A percentile compares a stretch with the other conserved stretches of the same genome.
Conservation (phyloP, 495 filamentous ascomycete species). For the Podospora anserina region DNA sequence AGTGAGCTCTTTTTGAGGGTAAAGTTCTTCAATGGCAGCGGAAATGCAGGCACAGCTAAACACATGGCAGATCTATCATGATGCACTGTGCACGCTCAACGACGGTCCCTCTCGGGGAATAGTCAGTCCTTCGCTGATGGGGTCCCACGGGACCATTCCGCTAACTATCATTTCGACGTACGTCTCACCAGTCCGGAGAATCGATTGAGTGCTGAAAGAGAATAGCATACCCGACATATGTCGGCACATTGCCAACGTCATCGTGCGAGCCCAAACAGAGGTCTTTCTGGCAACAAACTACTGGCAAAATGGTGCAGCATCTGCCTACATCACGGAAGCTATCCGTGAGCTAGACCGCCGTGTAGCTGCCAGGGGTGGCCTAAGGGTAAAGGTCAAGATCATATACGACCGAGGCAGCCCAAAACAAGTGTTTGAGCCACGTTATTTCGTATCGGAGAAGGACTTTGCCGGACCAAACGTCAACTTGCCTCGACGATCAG, state of each 20-base stretch:
- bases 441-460: slow-evolving; percentile 55
- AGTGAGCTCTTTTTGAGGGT: slow-evolving; percentile 66
- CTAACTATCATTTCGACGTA: slow-evolving; percentile 64
- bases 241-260: slow-evolving; percentile 71
- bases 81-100: slow-evolving; percentile 60
- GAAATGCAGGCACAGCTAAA: slow-evolving; percentile 1
- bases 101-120: slow-evolving; percentile 53
- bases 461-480: slow-evolving; percentile 57
- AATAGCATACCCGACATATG: slow-evolving; percentile 61
- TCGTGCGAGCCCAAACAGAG: slow-evolving; percentile 67
- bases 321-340: slow-evolving; percentile 63
- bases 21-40: slow-evolving; percentile 8
- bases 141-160: slow-evolving; percentile 61
- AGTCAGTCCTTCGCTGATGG: slow-evolving; percentile 69
- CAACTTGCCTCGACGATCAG: slow-evolving; percentile 54
- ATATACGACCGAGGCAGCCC: slow-evolving; percentile 70
- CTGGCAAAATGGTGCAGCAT: slow-evolving; percentile 67
- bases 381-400: slow-evolving; percentile 64
- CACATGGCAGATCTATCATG: slow-evolving; percentile 56
- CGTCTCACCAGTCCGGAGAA: slow-evolving; percentile 15
- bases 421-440: slow-evolving; percentile 61
- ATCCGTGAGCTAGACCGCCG: slow-evolving; percentile 64
- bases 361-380: slow-evolving; percentile 53
- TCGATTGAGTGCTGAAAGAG: slow-evolving; percentile 6
- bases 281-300: slow-evolving; percentile 72